phyloP scores from a whole-genome alignment of 2,329 filamentous ascomycete species.

The Colletotrichum chlorophyti region DNA sequence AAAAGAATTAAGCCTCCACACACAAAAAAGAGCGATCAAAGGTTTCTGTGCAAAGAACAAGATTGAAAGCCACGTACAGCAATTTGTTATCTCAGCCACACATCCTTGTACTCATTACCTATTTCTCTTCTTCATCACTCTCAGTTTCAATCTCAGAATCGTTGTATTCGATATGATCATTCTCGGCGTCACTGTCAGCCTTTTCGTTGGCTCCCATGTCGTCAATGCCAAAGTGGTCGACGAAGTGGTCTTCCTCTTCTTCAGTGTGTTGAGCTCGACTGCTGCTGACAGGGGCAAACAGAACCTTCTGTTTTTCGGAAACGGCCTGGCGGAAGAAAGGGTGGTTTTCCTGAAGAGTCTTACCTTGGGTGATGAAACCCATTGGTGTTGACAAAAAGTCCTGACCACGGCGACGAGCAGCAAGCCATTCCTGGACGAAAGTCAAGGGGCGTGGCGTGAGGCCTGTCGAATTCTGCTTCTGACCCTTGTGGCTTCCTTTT shows the following conservation, averaged over 20 bases:
- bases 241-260: neutral
- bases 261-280: neutral
- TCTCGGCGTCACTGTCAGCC: slow-evolving; percentile 16
- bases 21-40: too few species aligned
- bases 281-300: neutral
- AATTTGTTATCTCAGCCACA: too few species aligned
- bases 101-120: too few species aligned
- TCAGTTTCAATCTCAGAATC: slow-evolving; percentile 20
- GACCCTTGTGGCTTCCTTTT: neutral
- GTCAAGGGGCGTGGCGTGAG: slow-evolving; percentile 45
- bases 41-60: too few species aligned
- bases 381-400: slow-evolving; percentile 67
- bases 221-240: slow-evolving; percentile 13
- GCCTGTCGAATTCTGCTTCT: neutral
- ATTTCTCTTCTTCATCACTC: too few species aligned
- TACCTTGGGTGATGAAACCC: slow-evolving; percentile 61
- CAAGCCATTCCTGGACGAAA: slow-evolving; percentile 65
- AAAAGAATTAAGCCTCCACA: too few species aligned
- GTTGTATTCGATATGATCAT: slow-evolving; percentile 27
- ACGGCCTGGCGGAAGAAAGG: slow-evolving; percentile 53
- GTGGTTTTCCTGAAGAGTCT: slow-evolving; percentile 52
- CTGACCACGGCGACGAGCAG: slow-evolving; percentile 59
- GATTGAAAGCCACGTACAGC: too few species aligned
- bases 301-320: slow-evolving; percentile 19
- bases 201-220: slow-evolving; percentile 23